Evolutionary conservation across 768 basidiomycete species (phyloP), one percentile per base, ranked within the genome.

Genomic region (Podaxis rugospora): DNA sequence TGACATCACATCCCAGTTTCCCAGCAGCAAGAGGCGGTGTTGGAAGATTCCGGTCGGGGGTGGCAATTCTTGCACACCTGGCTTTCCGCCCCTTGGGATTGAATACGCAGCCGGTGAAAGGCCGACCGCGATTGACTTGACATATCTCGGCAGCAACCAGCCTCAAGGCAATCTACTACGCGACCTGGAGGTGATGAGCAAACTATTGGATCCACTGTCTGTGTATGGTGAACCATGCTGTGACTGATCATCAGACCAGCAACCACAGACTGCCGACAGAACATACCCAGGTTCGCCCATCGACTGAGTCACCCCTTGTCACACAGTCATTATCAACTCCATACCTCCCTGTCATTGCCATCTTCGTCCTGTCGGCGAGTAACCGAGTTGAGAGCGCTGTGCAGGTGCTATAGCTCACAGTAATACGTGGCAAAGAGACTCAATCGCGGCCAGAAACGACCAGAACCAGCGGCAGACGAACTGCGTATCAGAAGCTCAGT

Each of bases 201-300:
- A 9, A 5, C 32, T 32, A 32, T 32, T 32, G 32, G 32, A 9
- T 32, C 32, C 50, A 7, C 18, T 51, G 50, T 13, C 5, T 28
- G 37, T 35, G 5, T 56, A 11, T 28, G 16, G 35, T 25, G 25
- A 28, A 36, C 23, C 13, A 21, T 28, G 40, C 27, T 46, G 57
- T 51, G 57, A 58, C 57, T 58, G 57, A 58, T 58, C 49, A 58
- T 50, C 57, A 58, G 57, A 58, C 57, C 35, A 14, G 50, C 16
- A 14, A 9, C 50, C 27, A 27, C 27, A 4, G 27, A 27, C 4
- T 27, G 27, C 27, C 27, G 16, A 32, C 32, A 32, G 28, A 16
- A 51, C 50, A 16, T 27, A 32, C 50, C 50, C 50, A 32, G 25
- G 32, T 51, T 51, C 16, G 25, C 28, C 27, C 6, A 27, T 51